phyloP scores from a whole-genome alignment of 2,329 filamentous ascomycete genomes.

The Aureobasidium leucospermi region DNA sequence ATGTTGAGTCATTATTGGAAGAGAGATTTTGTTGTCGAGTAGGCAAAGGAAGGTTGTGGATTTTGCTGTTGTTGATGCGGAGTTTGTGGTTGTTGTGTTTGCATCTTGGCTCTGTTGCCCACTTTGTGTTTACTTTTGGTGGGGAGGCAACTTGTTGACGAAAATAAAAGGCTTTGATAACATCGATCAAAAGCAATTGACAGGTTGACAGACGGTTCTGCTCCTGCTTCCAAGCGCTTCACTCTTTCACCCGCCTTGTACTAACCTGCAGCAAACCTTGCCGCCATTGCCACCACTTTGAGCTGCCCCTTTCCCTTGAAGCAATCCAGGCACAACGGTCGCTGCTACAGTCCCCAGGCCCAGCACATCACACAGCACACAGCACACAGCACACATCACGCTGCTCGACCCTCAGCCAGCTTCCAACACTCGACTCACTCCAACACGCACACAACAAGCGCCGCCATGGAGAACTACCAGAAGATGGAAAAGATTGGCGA shows the following conservation, averaged over 20 bases:
- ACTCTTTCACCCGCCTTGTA: not conserved
- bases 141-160: slow-evolving; percentile 5
- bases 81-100: slow-evolving; percentile 6
- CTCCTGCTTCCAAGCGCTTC: not conserved
- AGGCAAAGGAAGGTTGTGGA: not conserved
- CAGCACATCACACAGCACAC: not conserved
- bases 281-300: not conserved
- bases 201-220: not conserved
- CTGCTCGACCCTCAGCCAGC: not conserved
- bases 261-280: not conserved
- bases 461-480: slow-evolving; percentile 84
- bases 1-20: not conserved
- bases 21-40: not conserved
- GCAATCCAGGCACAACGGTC: not conserved
- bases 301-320: not conserved
- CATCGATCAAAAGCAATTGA: not conserved
- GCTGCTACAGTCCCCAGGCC: not conserved
- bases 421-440: not conserved
- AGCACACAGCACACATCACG: not conserved
- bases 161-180: not conserved
- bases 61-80: slow-evolving; percentile 1
- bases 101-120: slow-evolving; percentile 10
- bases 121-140: slow-evolving; percentile 12
- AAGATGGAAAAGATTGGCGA: slow-evolving; percentile 96
- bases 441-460: not conserved